phyloP scores from a whole-genome alignment of 176 grass and related monocot genomes.

The Themeda triandra region DNA sequence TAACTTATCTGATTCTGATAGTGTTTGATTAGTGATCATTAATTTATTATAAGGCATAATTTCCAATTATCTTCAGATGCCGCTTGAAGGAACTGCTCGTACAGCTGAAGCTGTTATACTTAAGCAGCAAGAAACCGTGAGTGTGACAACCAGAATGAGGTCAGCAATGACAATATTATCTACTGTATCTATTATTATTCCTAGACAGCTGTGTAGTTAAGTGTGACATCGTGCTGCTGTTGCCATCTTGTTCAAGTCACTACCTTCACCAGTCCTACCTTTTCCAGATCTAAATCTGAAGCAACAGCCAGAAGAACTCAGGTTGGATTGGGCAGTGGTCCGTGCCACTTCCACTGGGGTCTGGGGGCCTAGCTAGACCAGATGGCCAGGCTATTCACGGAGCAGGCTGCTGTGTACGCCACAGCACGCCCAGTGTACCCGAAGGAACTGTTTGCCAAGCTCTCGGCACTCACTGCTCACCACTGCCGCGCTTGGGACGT shows the following conservation, averaged over 20 bases:
- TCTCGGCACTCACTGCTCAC: conserved; percentile 28
- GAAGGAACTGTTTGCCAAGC: conserved; percentile 33
- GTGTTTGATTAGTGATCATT: background rate
- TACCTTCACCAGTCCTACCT: background rate
- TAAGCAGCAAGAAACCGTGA: background rate
- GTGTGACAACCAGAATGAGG: background rate
- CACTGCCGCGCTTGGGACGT: conserved; percentile 49
- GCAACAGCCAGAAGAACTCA: background rate
- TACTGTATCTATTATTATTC: background rate
- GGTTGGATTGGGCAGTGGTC: background rate
- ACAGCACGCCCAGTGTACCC: conserved; percentile 15
- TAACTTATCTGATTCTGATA: background rate
- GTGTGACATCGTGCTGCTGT: background rate
- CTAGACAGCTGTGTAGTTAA: background rate
- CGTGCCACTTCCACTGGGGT: background rate
- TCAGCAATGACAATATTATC: background rate
- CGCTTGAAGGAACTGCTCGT: background rate
- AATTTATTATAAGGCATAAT: background rate
- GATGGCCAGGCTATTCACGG: conserved; percentile 14
- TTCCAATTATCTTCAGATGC: background rate
- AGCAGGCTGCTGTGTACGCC: conserved; percentile 26
- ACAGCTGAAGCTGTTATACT: background rate
- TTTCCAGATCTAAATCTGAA: conserved; percentile 2
- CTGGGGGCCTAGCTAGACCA: background rate
- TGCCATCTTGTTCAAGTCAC: background rate